These are phyloP conservation scores for Entomortierella parvispora DNA, from an alignment of 192 early-diverging fungal genomes.

Conservation along the genomic window DNA sequence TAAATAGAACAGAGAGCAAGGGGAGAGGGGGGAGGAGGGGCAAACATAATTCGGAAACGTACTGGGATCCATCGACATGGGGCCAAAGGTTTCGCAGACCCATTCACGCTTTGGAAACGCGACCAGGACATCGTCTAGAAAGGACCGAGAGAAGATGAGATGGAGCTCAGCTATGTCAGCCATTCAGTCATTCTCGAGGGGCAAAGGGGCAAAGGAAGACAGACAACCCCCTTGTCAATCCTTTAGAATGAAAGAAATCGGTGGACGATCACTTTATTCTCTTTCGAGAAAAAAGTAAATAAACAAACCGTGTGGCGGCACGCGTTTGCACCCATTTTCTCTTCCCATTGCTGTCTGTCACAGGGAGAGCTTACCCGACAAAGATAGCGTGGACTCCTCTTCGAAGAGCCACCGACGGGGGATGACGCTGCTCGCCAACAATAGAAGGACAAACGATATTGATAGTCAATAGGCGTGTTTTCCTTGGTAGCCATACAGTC, in stretches of 20 bases:
- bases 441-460: conserved; percentile 25
- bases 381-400: conserved; percentile 19
- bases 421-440: conserved; percentile 41
- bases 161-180: background rate
- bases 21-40: background rate
- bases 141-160: background rate
- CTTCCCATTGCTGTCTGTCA: background rate
- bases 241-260: background rate
- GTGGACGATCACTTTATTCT: conserved; percentile 8
- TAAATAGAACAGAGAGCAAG: background rate
- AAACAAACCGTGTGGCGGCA: conserved; percentile 7
- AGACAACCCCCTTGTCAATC: background rate
- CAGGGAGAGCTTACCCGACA: conserved; percentile 21
- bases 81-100: conserved; percentile 35
- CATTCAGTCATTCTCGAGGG: background rate
- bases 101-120: conserved; percentile 43
- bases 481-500: background rate
- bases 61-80: conserved; percentile 49
- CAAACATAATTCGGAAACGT: conserved; percentile 2
- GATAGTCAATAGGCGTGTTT: background rate
- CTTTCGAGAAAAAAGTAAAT: background rate
- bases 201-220: background rate
- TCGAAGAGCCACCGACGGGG: conserved; percentile 49
- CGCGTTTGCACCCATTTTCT: background rate
- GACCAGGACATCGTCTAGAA: conserved; percentile 34